phyloP scores from a whole-genome alignment of 75 land plant species.

The Pinus tabuliformis region DNA sequence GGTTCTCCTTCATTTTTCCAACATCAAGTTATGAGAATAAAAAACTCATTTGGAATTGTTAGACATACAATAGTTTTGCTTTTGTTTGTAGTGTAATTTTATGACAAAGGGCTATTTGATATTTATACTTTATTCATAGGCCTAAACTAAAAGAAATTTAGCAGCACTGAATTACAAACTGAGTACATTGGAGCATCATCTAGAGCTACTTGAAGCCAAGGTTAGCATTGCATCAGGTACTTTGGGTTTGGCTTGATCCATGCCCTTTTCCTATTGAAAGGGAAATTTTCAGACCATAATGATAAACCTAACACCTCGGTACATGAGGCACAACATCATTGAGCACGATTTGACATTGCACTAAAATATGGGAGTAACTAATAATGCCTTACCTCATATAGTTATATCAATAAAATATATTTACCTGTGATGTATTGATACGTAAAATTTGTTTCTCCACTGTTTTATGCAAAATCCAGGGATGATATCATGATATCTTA shows the following conservation, averaged over 20 bases:
- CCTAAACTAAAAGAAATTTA: slow-evolving; percentile 90
- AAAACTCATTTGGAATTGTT: background rate
- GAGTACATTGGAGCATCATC: slow-evolving; percentile 69
- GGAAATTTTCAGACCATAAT: background rate
- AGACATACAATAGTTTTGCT: too few species aligned
- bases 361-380: background rate
- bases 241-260: slow-evolving; percentile 15
- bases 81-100: slow-evolving; percentile 6
- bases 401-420: too few species aligned
- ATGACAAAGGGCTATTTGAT: background rate
- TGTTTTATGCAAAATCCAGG: too few species aligned
- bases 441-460: too few species aligned
- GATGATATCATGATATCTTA: too few species aligned
- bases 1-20: background rate
- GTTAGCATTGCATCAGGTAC: slow-evolving; percentile 62
- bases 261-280: background rate
- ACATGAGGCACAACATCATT: background rate
- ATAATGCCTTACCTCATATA: background rate
- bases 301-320: background rate
- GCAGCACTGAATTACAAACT: slow-evolving; percentile 88
- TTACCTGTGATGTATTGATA: too few species aligned
- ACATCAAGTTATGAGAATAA: background rate
- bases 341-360: background rate
- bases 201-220: slow-evolving; percentile 87
- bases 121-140: slow-evolving; percentile 38